These are phyloP conservation scores for Talinum fruticosum DNA, from an alignment of 148 eudicot genomes.

Conservation along the genomic window DNA sequence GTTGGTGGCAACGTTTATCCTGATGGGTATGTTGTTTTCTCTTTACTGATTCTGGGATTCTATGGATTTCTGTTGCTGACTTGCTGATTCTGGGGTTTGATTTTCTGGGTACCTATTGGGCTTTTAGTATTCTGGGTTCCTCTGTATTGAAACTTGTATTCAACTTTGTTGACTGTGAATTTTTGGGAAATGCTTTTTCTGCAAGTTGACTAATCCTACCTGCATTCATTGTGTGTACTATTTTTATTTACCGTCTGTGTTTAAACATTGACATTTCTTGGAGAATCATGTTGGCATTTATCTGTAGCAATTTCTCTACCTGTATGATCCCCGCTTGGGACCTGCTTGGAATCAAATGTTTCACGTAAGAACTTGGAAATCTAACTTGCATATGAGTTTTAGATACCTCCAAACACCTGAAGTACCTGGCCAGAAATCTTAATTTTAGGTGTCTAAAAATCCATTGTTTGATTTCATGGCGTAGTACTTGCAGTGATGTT, in stretches of 20 bases:
- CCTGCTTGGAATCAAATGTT: too few relatives aligned
- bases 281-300: neutral
- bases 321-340: too few relatives aligned
- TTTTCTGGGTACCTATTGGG: neutral
- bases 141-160: neutral
- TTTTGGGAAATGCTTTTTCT: neutral
- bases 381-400: too few relatives aligned
- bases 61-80: neutral
- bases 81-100: neutral
- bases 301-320: too few relatives aligned
- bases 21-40: constrained; percentile 10
- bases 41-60: neutral
- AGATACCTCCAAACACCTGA: too few relatives aligned
- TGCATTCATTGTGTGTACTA: neutral
- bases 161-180: neutral
- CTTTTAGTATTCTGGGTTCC: neutral
- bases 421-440: too few relatives aligned
- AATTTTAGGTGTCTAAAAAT: neutral
- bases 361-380: too few relatives aligned
- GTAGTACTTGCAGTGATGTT: neutral
- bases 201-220: neutral
- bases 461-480: neutral
- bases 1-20: constrained; percentile 79
- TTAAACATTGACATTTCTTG: neutral
- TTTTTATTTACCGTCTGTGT: neutral